Evolutionary conservation across 179 eudicot genomes (phyloP).

Genomic region (Patellifolia procumbens): DNA sequence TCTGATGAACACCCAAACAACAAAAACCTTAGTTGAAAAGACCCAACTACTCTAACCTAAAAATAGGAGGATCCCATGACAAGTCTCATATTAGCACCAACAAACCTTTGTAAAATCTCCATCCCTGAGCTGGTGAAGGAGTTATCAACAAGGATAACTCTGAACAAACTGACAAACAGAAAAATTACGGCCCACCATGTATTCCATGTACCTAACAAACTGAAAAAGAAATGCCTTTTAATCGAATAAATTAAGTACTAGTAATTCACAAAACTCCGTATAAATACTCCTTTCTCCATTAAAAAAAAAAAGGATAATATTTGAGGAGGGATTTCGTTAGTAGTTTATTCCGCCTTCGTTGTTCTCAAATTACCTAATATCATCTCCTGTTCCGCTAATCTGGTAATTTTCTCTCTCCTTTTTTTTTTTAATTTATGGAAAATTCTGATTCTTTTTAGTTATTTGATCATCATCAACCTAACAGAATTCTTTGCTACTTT

Average conservation of each 20-base stretch:
- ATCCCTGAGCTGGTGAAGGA: no score
- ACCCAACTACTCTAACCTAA: no score
- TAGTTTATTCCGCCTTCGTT: neutral
- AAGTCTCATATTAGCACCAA: no score
- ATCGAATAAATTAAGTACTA: neutral
- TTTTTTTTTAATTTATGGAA: neutral
- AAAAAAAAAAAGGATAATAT: neutral
- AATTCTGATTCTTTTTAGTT: neutral
- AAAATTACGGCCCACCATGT: neutral
- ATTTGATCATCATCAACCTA: neutral
- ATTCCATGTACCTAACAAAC: neutral
- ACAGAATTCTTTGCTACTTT: neutral
- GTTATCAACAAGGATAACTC: neutral
- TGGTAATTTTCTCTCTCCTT: neutral
- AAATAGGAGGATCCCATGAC: no score
- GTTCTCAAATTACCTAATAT: neutral
- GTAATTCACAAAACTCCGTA: neutral
- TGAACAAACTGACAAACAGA: neutral
- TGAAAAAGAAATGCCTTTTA: neutral
- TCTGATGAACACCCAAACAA: no score
- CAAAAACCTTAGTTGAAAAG: no score
- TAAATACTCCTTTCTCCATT: neutral
- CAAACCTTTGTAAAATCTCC: no score
- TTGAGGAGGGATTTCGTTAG: neutral
- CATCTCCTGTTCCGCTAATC: neutral